phyloP scores from a whole-genome alignment of 257 asterid species.

The Rhazya stricta region DNA sequence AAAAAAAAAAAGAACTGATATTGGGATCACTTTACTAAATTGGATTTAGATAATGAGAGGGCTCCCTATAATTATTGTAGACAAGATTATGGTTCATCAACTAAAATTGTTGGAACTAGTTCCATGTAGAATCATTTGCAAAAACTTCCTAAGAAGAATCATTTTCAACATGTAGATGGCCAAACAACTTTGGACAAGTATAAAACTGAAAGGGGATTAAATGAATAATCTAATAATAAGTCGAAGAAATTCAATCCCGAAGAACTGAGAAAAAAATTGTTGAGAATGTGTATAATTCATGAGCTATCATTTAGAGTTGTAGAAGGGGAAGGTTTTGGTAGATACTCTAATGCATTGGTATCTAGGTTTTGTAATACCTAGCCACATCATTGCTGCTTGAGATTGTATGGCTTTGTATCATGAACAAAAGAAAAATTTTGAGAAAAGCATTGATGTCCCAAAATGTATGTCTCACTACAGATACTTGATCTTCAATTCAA shows the following conservation, averaged over 20 bases:
- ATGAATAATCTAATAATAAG: no score
- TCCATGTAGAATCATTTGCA: background rate
- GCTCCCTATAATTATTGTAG: background rate
- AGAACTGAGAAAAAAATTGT: background rate
- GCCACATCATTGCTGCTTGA: background rate
- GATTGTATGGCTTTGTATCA: background rate
- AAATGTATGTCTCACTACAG: no score
- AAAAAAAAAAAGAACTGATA: background rate
- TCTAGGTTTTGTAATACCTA: background rate
- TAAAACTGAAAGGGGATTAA: no score
- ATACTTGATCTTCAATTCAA: no score
- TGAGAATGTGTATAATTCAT: background rate
- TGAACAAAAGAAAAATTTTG: background rate
- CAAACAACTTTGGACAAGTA: background rate
- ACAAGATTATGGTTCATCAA: background rate
- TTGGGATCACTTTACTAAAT: background rate
- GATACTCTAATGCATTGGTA: no score
- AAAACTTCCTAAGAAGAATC: background rate
- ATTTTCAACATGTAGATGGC: background rate
- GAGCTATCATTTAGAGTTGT: no score
- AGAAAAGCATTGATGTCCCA: no score
- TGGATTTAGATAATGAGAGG: background rate
- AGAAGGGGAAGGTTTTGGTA: background rate
- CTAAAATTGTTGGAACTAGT: background rate
- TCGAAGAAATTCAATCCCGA: background rate